These are phyloP conservation scores for Pseudonitzschia pungens DNA, from an alignment of 108 stramenopile species.

Conservation along the genomic window DNA sequence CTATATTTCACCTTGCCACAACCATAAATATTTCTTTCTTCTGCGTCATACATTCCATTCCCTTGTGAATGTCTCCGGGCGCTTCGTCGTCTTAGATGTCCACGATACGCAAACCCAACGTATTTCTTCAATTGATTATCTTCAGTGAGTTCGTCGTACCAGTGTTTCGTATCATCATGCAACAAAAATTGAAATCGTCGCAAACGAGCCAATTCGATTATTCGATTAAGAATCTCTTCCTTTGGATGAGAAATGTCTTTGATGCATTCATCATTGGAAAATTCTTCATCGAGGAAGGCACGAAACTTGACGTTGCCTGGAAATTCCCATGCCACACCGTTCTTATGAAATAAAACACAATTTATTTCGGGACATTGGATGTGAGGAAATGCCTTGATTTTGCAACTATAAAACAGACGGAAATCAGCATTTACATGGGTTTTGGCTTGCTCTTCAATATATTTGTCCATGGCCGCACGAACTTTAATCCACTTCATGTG, in stretches of 20 bases:
- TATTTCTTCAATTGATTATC: not conserved
- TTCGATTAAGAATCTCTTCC: not conserved
- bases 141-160: not conserved
- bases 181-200: not conserved
- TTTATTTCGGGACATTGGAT: conserved; percentile 9
- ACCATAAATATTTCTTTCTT: too few species aligned
- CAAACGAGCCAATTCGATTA: not conserved
- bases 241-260: not conserved
- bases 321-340: conserved; percentile 14
- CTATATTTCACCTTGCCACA: not conserved
- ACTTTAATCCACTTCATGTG: conserved; percentile 32
- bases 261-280: not conserved
- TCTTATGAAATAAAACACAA: conserved; percentile 11
- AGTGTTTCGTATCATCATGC: conserved; percentile 5
- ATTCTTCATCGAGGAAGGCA: not conserved
- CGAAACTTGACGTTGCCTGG: conserved; percentile 12
- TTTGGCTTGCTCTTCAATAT: not conserved
- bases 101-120: not conserved
- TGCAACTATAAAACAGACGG: not conserved
- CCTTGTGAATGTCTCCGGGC: not conserved
- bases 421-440: not conserved
- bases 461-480: conserved; percentile 2
- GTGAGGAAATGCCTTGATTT: not conserved
- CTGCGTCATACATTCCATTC: not conserved
- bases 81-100: conserved; percentile 1